These are phyloP conservation scores for Pseudodiploospora longispora DNA, from an alignment of 2,329 filamentous ascomycete genomes.

Conservation along the genomic window DNA sequence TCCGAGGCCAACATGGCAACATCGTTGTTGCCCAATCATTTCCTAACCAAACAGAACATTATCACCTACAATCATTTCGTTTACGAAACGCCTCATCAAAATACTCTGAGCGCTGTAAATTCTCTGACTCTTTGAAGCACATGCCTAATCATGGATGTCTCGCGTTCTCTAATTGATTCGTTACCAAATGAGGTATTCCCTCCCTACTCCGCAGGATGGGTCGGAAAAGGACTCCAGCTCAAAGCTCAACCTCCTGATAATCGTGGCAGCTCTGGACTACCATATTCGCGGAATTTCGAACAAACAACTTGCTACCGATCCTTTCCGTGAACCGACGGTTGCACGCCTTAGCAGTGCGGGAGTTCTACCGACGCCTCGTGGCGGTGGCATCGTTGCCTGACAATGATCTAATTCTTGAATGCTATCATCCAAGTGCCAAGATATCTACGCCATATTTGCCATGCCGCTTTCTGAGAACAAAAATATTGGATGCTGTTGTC, in stretches of 20 bases:
- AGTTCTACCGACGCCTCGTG: conserved; percentile 57
- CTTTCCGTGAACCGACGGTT: conserved; percentile 54
- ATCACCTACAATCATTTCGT: no score
- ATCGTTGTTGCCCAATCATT: no score
- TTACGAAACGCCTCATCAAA: no score
- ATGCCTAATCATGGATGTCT: no score
- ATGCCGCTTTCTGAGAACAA: conserved; percentile 60
- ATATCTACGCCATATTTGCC: conserved; percentile 58
- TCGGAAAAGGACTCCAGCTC: background rate
- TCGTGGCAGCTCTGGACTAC: conserved; percentile 39
- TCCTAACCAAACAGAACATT: no score
- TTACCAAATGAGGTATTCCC: no score
- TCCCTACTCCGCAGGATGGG: background rate
- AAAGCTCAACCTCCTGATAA: no score
- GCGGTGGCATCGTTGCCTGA: conserved; percentile 17
- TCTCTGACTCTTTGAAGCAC: no score
- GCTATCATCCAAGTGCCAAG: conserved; percentile 64
- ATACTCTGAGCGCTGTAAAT: no score
- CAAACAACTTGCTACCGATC: conserved; percentile 46
- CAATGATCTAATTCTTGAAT: conserved; percentile 65
- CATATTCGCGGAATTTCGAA: conserved; percentile 39
- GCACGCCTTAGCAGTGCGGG: conserved; percentile 52
- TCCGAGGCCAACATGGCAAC: no score
- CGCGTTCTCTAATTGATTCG: no score
- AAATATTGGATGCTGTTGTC: conserved; percentile 7